phyloP scores from a whole-genome alignment of 306 rosid species.

The Cajanus cajan region DNA sequence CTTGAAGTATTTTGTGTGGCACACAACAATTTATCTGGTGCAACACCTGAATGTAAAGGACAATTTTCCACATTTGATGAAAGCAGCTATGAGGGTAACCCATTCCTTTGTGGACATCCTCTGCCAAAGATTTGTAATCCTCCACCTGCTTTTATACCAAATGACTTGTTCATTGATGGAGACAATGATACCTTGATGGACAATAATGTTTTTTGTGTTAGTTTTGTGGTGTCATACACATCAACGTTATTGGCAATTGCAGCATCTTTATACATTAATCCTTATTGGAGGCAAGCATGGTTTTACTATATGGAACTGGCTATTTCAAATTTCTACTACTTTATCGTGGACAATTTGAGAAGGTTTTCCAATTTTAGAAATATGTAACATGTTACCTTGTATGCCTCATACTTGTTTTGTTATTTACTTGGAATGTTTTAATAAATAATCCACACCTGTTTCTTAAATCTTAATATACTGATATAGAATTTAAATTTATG shows the following conservation, averaged over 20 bases:
- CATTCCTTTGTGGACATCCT: conserved; percentile 27
- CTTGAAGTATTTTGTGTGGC: neutral
- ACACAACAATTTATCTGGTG: neutral
- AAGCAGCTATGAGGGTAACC: conserved; percentile 26
- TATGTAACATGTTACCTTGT: neutral
- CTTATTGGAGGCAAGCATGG: conserved; percentile 6
- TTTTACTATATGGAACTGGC: neutral
- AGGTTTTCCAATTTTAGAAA: neutral
- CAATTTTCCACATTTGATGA: conserved; percentile 17
- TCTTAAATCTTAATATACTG: too few species aligned
- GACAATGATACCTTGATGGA: neutral
- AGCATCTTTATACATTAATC: neutral
- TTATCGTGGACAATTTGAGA: neutral
- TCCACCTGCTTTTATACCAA: neutral
- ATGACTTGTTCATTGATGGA: neutral
- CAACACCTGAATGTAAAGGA: neutral
- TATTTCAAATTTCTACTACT: neutral
- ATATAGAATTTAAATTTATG: too few species aligned
- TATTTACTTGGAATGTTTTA: too few species aligned
- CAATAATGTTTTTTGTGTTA: neutral
- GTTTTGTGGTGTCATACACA: neutral
- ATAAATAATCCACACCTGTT: too few species aligned
- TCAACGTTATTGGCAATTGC: neutral
- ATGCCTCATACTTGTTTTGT: too few species aligned
- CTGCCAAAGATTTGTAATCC: neutral